Evolutionary conservation across 805 yeast genomes (phyloP).

Genomic region (Yarrowia deformans): DNA sequence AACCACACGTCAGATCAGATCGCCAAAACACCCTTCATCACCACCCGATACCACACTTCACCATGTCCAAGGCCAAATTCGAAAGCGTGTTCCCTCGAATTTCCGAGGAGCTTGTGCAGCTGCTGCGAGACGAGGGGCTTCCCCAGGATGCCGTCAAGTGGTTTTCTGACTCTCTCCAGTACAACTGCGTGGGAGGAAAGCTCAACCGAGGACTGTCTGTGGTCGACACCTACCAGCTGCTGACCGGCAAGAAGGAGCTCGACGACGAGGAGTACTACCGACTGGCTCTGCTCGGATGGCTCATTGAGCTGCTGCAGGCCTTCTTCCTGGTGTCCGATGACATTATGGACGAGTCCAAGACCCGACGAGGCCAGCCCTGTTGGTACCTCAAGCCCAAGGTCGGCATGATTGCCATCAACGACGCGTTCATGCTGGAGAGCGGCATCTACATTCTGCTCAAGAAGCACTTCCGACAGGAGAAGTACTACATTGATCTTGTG

Average conservation of each 20-base stretch:
- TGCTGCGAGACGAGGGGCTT: constrained; percentile 74
- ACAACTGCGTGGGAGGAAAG: constrained; percentile 97
- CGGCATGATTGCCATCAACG: constrained; percentile 94
- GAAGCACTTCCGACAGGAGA: constrained; percentile 81
- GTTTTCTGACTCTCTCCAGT: constrained; percentile 72
- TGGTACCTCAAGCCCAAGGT: constrained; percentile 87
- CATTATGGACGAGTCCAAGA: constrained; percentile 95
- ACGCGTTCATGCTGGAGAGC: constrained; percentile 95
- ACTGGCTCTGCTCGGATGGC: constrained; percentile 93
- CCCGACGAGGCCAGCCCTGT: constrained; percentile 98
- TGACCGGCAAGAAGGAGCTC: constrained; percentile 72
- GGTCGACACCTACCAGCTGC: constrained; percentile 85
- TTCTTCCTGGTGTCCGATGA: constrained; percentile 97
- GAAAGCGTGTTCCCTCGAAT: constrained; percentile 72
- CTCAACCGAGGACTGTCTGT: constrained; percentile 96
- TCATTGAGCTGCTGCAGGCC: constrained; percentile 78
- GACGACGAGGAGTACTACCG: constrained; percentile 74
- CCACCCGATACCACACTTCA: not conserved
- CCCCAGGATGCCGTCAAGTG: constrained; percentile 85
- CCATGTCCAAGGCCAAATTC: constrained; percentile 46
- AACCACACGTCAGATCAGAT: constrained; percentile 13
- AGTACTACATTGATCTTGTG: constrained; percentile 85
- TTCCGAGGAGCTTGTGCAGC: constrained; percentile 74
- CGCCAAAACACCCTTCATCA: not conserved
- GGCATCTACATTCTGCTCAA: constrained; percentile 88